Base-by-base conservation (phyloP, 2,329 filamentous ascomycete genomes). In the Neonectria magnoliae region DNA sequence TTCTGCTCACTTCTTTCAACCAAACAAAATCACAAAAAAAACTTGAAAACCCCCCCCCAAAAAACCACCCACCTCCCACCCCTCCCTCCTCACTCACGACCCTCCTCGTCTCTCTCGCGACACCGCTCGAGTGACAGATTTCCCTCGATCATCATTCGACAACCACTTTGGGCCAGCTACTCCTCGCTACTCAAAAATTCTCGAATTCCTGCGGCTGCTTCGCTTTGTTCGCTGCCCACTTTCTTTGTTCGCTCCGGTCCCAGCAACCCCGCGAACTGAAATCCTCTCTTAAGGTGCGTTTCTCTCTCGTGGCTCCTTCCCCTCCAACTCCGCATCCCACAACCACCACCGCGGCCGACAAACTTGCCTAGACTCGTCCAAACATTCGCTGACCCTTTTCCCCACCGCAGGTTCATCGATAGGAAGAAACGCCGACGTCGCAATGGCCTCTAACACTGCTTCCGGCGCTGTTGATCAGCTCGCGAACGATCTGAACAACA, bases 381-480 rank as follows among this genome's bases (percentile, higher is more conserved):
- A 68, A 45, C 9, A 50, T 44, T 62, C 60, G 38, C 65, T 73
- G 60, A 75, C 67, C 50, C 36, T 29, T 31, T 22, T 50, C 22
- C 57, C 53, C 48, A 29, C 61, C 59, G 31, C 27, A 74, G 71
- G 66, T 72, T 64, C 27, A 61, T 67, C 60, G 53, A 57, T 67
- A 62, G 62, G 53, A 55, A 67, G 33, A 67, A 53, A 65, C 57
- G 47, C 58, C 67, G 63, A 68, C 65, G 64, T 71, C 67, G 86
- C 82, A 81, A 91, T 91, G 88, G 85, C 88, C 82, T 83, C 85
- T 78, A 81, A 86, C 81, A 81, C 84, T 79, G 78, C 84, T 73
- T 78, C 84, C 76, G 82, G 83, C 81, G 87, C 87, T 88, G 88
- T 91, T 85, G 91, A 92, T 76, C 92, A 93, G 90, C 91, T 94